Evolutionary conservation across 2,329 filamentous ascomycete species (phyloP), one percentile per base, ranked within the genome.

Genomic region (Colletotrichum shisoi): DNA sequence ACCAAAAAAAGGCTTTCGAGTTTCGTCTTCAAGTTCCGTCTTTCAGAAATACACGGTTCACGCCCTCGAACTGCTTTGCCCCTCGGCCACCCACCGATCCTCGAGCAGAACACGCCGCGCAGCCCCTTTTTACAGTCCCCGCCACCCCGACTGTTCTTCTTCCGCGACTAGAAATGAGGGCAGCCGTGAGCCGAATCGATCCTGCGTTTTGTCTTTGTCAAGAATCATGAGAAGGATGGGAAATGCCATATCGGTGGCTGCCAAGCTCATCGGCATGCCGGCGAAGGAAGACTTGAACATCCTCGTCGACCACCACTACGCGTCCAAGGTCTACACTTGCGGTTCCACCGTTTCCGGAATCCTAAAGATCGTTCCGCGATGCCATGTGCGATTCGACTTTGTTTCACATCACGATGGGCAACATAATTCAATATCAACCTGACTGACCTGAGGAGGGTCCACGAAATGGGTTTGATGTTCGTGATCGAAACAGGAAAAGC

Each of bases 311-410:
- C 79, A 83, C 73, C 83, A 87, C 77, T 86, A 80, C 75, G 79
- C 71, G 63, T 80, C 83, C 71, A 85, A 84, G 73, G 79, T 86
- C 54, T 87, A 87, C 75, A 85, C 83, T 5, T 83, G 84, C 0
- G 80, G 80, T 13, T 84, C 84, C 7, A 74, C 78, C 63, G 76
- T 88, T 46, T 76, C 79, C n/a, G 85, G 85, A 53, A 75, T 79
- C 44, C 82, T 83, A 66, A 73, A 77, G 58, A 79, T 88, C 72
- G 79, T 73, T 19, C 74, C 82, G 6, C 74, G 74, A 44, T 78
- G 76, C 49, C 80, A 85, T 70, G 79, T 81, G 12, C 76, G 74
- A 17, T 87, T 86, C 74, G 81, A 84, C 71, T 72, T 73, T 40
- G 73, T 5, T 27, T 27, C 24, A 27, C 24, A 27, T 27, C 24